phyloP scores from a whole-genome alignment of 345 rosid species.

The Bruguiera sexangula region DNA sequence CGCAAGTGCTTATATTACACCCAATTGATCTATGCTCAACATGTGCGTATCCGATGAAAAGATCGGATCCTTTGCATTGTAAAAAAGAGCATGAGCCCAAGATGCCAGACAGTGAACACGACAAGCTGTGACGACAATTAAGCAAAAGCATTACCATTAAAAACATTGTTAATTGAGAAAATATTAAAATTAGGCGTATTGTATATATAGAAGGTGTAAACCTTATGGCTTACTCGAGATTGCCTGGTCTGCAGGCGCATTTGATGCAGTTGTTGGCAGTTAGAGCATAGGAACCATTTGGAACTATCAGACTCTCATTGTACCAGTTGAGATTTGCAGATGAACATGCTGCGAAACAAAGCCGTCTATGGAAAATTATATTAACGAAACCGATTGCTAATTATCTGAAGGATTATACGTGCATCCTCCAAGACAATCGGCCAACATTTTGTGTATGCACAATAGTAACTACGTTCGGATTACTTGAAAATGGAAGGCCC shows the following conservation, averaged over 20 bases:
- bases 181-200: no score
- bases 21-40: slow-evolving; percentile 4
- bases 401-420: no score
- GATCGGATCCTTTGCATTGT: slow-evolving; percentile 28
- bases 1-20: slow-evolving; percentile 23
- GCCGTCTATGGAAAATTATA: no score
- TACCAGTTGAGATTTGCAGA: slow-evolving; percentile 25
- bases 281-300: slow-evolving; percentile 27
- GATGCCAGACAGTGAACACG: slow-evolving; percentile 17
- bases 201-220: no score
- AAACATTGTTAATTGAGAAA: not conserved
- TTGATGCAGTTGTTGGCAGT: slow-evolving; percentile 25
- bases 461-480: no score
- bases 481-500: no score
- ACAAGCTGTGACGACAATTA: slow-evolving; percentile 16
- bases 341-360: slow-evolving; percentile 22
- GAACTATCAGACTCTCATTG: slow-evolving; percentile 22
- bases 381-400: no score
- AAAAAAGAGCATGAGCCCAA: slow-evolving; percentile 9
- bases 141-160: not conserved
- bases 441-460: no score
- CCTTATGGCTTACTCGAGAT: slow-evolving; percentile 14
- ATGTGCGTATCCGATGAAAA: slow-evolving; percentile 13
- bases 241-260: slow-evolving; percentile 21
- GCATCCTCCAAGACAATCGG: no score